phyloP scores from a whole-genome alignment of 257 asterid genomes.

The Przewalskia tangutica region DNA sequence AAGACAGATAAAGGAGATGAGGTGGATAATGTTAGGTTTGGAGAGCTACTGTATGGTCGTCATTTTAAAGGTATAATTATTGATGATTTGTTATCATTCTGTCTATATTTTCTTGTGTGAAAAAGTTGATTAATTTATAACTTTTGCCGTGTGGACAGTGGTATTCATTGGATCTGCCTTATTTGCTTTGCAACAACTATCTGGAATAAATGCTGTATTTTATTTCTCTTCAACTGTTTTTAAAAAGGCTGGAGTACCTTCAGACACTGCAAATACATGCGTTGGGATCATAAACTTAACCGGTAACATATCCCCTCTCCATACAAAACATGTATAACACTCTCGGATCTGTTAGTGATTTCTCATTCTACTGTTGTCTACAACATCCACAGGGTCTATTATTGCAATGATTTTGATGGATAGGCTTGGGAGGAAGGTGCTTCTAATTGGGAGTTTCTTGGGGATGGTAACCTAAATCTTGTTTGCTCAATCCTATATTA shows the following conservation, averaged over 20 bases:
- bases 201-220: slow-evolving; percentile 97
- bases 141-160: slow-evolving; percentile 39
- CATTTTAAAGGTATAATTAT: slow-evolving; percentile 48
- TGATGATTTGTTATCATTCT: background rate
- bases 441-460: slow-evolving; percentile 80
- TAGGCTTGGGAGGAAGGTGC: slow-evolving; percentile 81
- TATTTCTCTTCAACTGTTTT: slow-evolving; percentile 90
- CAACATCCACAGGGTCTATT: slow-evolving; percentile 50
- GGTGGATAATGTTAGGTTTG: slow-evolving; percentile 36
- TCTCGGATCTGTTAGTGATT: background rate
- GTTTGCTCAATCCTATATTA: background rate
- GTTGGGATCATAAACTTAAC: slow-evolving; percentile 70
- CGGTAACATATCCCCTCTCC: slow-evolving; percentile 31
- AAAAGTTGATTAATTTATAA: background rate
- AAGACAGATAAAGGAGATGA: slow-evolving; percentile 75
- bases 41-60: slow-evolving; percentile 61
- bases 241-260: slow-evolving; percentile 81
- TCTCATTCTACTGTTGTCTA: slow-evolving; percentile 3
- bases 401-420: slow-evolving; percentile 90
- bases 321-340: background rate
- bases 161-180: slow-evolving; percentile 66
- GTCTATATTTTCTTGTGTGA: background rate
- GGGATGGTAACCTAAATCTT: slow-evolving; percentile 78
- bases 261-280: slow-evolving; percentile 69
- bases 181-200: slow-evolving; percentile 80